phyloP scores from a whole-genome alignment of 164 flowering plant genomes.

The Aristolochia californica region DNA sequence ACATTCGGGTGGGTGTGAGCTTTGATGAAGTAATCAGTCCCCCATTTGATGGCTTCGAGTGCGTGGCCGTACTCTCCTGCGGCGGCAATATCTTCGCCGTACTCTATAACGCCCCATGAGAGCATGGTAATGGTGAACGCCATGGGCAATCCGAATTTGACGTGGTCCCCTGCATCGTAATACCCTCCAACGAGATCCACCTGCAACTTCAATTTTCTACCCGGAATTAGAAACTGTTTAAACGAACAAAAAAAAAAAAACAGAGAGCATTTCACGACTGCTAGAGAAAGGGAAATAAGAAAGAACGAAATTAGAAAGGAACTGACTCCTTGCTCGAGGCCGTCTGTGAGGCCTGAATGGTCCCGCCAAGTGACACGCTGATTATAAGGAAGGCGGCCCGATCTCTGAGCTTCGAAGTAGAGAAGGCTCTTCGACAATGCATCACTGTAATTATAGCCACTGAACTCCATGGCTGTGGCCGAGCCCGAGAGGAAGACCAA shows the following conservation, averaged over 20 bases:
- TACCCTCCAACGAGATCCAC: conserved; percentile 68
- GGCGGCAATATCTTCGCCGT: conserved; percentile 22
- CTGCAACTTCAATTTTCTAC: conserved; percentile 10
- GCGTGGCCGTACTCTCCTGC: conserved; percentile 41
- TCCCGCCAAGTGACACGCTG: conserved; percentile 45
- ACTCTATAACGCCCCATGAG: conserved; percentile 48
- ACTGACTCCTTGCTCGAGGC: conserved; percentile 44
- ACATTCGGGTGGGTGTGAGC: conserved; percentile 53
- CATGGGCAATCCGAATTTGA: conserved; percentile 62
- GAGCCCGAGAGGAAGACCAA: conserved; percentile 6
- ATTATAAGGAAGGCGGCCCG: conserved; percentile 41
- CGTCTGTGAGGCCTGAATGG: conserved; percentile 47
- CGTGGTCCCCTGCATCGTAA: conserved; percentile 66
- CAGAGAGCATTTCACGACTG: no score
- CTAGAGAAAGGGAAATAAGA: background rate
- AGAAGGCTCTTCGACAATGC: conserved; percentile 38
- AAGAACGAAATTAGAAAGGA: background rate
- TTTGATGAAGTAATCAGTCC: conserved; percentile 64
- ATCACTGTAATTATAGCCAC: conserved; percentile 24
- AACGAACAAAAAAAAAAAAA: background rate
- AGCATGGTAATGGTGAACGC: conserved; percentile 59
- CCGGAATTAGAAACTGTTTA: background rate
- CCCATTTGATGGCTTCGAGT: conserved; percentile 60
- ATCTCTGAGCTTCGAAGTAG: conserved; percentile 45
- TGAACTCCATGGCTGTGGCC: conserved; percentile 9